These are phyloP conservation scores for Leishmania guyanensis DNA, from an alignment of 208 protist species.

Conservation along the genomic window DNA sequence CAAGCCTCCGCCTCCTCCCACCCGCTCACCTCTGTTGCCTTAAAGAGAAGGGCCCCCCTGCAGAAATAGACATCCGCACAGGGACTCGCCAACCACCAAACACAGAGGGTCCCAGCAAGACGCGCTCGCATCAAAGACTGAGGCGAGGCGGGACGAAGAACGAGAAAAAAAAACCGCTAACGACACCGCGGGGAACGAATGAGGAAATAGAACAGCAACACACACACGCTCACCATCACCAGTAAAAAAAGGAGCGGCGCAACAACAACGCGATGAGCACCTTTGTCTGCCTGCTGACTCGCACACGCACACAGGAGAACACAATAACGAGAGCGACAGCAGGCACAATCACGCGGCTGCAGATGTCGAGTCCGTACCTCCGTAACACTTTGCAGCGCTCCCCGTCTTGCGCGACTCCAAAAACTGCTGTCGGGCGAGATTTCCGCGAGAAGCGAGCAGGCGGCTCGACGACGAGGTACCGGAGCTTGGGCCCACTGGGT, in stretches of 20 bases:
- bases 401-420: slow-evolving; percentile 50
- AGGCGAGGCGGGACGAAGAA: neutral
- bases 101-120: neutral
- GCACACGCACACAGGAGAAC: neutral
- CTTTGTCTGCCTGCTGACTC: neutral
- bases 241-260: neutral
- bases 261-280: neutral
- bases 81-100: neutral
- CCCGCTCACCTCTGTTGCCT: neutral
- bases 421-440: slow-evolving; percentile 72
- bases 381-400: slow-evolving; percentile 20
- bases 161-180: slow-evolving; percentile 9
- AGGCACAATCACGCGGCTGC: neutral
- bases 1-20: neutral
- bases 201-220: neutral
- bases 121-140: neutral
- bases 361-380: slow-evolving; percentile 7
- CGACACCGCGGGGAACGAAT: neutral
- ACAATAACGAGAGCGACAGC: neutral
- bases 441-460: slow-evolving; percentile 38
- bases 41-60: neutral
- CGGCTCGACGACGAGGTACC: slow-evolving; percentile 26
- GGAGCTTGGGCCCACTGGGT: slow-evolving; percentile 2
- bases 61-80: neutral
- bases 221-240: neutral